Evolutionary conservation across 805 yeast genomes (phyloP).

Genomic region (Zygosaccharomyces pseudorouxii): DNA sequence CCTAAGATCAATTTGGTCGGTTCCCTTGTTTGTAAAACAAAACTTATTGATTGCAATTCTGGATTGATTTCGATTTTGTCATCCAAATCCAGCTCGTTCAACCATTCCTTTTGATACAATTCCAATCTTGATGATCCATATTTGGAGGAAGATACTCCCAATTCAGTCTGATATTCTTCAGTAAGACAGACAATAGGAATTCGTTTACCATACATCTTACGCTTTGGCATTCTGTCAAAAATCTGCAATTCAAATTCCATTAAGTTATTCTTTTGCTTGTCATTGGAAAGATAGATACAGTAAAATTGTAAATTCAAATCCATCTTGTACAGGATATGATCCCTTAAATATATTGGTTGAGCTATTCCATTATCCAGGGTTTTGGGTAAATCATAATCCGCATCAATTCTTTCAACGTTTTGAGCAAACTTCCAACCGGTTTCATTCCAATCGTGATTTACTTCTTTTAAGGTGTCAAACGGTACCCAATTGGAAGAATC

Average conservation of each 20-base stretch:
- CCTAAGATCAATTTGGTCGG: slow-evolving; percentile 15
- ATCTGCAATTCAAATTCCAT: slow-evolving; percentile 7
- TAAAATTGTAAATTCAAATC: slow-evolving; percentile 25
- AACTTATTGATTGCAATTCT: slow-evolving; percentile 2
- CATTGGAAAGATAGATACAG: slow-evolving; percentile 15
- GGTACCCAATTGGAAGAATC: slow-evolving; percentile 29
- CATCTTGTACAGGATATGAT: slow-evolving; percentile 23
- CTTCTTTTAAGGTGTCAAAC: slow-evolving; percentile 13
- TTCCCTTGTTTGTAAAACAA: not conserved
- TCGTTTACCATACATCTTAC: slow-evolving; percentile 8
- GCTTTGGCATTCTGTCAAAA: not conserved
- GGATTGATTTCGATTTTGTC: slow-evolving; percentile 15
- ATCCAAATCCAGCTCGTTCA: slow-evolving; percentile 19
- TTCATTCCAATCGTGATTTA: not conserved
- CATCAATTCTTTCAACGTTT: slow-evolving; percentile 13
- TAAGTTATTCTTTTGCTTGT: slow-evolving; percentile 1
- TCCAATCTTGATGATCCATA: slow-evolving; percentile 16
- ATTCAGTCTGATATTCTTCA: slow-evolving; percentile 8
- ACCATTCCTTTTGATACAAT: slow-evolving; percentile 22
- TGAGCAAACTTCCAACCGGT: slow-evolving; percentile 11
- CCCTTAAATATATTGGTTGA: slow-evolving; percentile 22
- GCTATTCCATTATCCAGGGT: slow-evolving; percentile 25
- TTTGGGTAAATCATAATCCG: slow-evolving; percentile 16
- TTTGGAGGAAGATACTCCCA: slow-evolving; percentile 9
- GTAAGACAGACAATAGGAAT: slow-evolving; percentile 16